A percentile compares a stretch with the other conserved stretches of the same genome.
Conservation (phyloP, 1,139 yeast genomes). For the Lodderomyces jiufengensis region DNA sequence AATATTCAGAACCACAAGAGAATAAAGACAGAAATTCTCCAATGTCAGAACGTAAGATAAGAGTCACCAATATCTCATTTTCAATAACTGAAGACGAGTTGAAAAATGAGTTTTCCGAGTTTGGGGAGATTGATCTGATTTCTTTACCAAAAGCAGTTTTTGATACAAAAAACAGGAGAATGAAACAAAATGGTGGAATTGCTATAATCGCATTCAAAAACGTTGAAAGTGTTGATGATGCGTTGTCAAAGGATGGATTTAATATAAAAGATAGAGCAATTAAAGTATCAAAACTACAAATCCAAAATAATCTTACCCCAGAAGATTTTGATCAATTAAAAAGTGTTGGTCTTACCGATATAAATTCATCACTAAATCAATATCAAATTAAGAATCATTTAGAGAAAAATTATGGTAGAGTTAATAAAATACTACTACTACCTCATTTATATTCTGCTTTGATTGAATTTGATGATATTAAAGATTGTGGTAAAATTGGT, state of each 20-base stretch:
- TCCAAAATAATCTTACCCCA: slow-evolving; percentile 10
- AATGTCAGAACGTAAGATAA: slow-evolving; percentile 29
- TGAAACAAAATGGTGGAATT: slow-evolving; percentile 46
- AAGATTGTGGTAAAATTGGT: slow-evolving; percentile 57
- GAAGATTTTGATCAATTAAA: slow-evolving; percentile 25
- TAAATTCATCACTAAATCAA: slow-evolving; percentile 45
- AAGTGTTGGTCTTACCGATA: slow-evolving; percentile 43
- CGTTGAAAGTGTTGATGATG: slow-evolving; percentile 35
- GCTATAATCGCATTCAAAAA: slow-evolving; percentile 51
- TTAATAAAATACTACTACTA: slow-evolving; percentile 40
- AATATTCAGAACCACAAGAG: slow-evolving; percentile 42
- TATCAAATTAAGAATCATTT: slow-evolving; percentile 38
- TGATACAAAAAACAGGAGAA: slow-evolving; percentile 22
- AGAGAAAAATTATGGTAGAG: slow-evolving; percentile 30
- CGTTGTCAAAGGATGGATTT: slow-evolving; percentile 35
- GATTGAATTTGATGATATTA: slow-evolving; percentile 45
- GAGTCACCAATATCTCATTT: slow-evolving; percentile 72
- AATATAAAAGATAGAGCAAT: slow-evolving; percentile 41
- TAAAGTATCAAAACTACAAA: slow-evolving; percentile 33
- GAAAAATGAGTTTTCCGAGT: slow-evolving; percentile 20
- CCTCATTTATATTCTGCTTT: slow-evolving; percentile 52
- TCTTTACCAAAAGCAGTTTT: slow-evolving; percentile 41
- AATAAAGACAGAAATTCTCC: slow-evolving; percentile 13
- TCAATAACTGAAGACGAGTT: slow-evolving; percentile 30
- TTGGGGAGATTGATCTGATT: slow-evolving; percentile 45